Evolutionary conservation across 768 basidiomycete genomes (phyloP), one percentile per base, ranked within the genome.

Genomic region (Boletus rex-veris): DNA sequence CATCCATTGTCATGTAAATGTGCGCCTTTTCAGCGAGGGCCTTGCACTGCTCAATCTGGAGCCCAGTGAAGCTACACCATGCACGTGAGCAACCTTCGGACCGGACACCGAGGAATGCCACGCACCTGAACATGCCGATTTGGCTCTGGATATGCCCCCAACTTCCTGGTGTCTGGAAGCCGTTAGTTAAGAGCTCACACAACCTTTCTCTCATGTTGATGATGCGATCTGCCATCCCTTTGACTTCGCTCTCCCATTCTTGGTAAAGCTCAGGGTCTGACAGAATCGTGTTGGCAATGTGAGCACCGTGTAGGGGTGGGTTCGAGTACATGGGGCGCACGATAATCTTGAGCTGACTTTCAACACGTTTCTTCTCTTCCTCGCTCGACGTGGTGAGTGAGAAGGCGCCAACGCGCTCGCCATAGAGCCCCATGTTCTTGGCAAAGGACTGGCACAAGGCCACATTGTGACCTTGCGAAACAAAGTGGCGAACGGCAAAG

Each of bases 401-500:
- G 77, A 99, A 94, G 5, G 91, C 88, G n/a, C 97, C 97, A 54
- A 93, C 92, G 63, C 97, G 94, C 75, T 98, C 97, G 55, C 94
- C 96, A 69, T 99, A 99, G 39, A 99, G 82, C 49, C 97, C 97
- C 86, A 98, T 96, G 79, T 98, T 98, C 80, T 99, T 99, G 37
- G 97, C 97, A 71, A 97, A 99, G 36, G 91, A 94, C 71, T 99
- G 97, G 59, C 89, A 81, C 24, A 98, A 81, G 28, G 94, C 90
- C 62, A 95, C 73, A 66, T 94, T 88, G 75, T 97, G 94, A 21
- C 92, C 91, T 70, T 92, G 78, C 18, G 84, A 78, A 49, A 96
- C 90, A 70, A 99, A 98, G 75, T 96, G 84, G 60, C 96, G 90
- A 54, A 98, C 84, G 31, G 96, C 93, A 71, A 92, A 95, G 11